phyloP scores from a whole-genome alignment of 768 basidiomycete genomes.

The Tephrocybe sp. region DNA sequence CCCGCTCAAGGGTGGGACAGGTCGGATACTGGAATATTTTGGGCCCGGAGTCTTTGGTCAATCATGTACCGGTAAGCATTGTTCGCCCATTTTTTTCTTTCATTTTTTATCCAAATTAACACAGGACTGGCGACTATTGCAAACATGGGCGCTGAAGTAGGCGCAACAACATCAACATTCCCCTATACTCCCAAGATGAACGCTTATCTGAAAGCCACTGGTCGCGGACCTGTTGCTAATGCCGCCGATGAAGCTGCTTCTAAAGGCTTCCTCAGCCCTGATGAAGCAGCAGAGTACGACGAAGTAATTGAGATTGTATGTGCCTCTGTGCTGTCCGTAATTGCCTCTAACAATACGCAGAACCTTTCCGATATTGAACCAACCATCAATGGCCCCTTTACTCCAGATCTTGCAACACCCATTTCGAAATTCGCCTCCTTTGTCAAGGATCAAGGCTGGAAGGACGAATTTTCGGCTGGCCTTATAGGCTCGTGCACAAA shows the following conservation, averaged over 20 bases:
- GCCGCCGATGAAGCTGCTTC: constrained; percentile 85
- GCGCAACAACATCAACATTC: constrained; percentile 98
- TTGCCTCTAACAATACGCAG: constrained; percentile 35
- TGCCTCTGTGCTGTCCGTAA: constrained; percentile 3
- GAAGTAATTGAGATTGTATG: constrained; percentile 91
- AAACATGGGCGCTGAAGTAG: constrained; percentile 99
- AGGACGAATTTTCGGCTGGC: constrained; percentile 86
- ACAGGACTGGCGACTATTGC: constrained; percentile 90
- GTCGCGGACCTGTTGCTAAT: constrained; percentile 79
- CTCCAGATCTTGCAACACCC: constrained; percentile 94
- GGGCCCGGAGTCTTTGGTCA: constrained; percentile 87
- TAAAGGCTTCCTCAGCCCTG: constrained; percentile 77
- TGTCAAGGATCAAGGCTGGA: constrained; percentile 87
- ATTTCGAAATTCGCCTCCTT: constrained; percentile 84
- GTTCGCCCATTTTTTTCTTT: neutral
- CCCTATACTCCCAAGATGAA: constrained; percentile 93
- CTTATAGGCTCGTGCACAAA: constrained; percentile 99
- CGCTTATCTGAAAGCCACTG: constrained; percentile 86
- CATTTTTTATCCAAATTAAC: neutral
- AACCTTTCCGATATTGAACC: constrained; percentile 89
- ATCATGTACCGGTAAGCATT: constrained; percentile 80
- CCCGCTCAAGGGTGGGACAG: constrained; percentile 96
- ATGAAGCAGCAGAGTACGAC: constrained; percentile 90
- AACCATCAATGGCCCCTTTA: constrained; percentile 95
- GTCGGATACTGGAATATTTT: constrained; percentile 95